phyloP scores from a whole-genome alignment of 2,329 filamentous ascomycete genomes.

The Diaporthe amygdali region DNA sequence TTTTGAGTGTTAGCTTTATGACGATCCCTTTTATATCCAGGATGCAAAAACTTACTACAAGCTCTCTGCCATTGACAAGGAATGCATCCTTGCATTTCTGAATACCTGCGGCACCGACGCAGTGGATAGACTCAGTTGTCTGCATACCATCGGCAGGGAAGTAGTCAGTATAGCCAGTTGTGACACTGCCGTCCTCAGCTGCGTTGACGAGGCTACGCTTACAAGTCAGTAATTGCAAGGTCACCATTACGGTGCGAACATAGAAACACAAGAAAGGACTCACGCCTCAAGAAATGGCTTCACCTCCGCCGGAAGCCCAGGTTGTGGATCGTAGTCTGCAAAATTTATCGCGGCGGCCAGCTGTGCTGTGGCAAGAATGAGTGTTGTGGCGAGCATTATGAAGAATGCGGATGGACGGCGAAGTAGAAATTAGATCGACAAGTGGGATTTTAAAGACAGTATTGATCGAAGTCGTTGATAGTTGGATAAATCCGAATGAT shows the following conservation, averaged over 20 bases:
- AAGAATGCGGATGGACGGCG: neutral
- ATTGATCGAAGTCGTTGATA: neutral
- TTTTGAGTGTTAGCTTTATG: neutral
- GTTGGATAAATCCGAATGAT: too few relatives aligned
- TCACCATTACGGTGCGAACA: neutral
- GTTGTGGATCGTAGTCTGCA: constrained; percentile 18
- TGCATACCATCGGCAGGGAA: constrained; percentile 22
- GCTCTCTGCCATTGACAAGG: constrained; percentile 17
- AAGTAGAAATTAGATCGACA: neutral
- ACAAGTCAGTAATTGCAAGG: neutral
- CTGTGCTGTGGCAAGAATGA: neutral
- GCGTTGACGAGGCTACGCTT: constrained; percentile 15
- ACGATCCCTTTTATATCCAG: too few relatives aligned
- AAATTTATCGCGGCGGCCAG: constrained; percentile 5
- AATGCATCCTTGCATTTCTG: constrained; percentile 24
- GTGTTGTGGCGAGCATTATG: neutral
- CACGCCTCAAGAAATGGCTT: constrained; percentile 18
- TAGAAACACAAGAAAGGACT: neutral
- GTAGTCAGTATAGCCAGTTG: constrained; percentile 22
- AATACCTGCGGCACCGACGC: constrained; percentile 16
- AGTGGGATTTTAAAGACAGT: neutral
- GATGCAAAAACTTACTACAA: constrained; percentile 3
- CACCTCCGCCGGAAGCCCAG: constrained; percentile 9
- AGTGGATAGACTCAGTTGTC: constrained; percentile 19
- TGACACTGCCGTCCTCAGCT: constrained; percentile 20